Evolutionary conservation across 768 basidiomycete genomes (phyloP).

Genomic region (Paxillus involutus): DNA sequence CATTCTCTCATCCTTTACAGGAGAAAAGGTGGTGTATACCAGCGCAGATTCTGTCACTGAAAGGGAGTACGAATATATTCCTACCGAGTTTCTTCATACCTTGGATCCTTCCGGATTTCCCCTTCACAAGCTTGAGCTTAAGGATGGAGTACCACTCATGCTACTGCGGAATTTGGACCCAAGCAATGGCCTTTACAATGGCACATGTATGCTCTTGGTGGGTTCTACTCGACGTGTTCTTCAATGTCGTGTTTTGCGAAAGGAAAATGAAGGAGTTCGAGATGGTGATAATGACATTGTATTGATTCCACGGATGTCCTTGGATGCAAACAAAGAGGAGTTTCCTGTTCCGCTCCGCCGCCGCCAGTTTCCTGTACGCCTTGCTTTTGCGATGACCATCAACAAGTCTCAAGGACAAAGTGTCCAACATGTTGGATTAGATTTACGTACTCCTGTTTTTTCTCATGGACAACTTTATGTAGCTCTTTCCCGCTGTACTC

Average conservation of each 20-base stretch:
- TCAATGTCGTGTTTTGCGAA: conserved; percentile 23
- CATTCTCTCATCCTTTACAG: conserved; percentile 23
- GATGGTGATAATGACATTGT: conserved; percentile 13
- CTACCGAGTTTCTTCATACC: conserved; percentile 39
- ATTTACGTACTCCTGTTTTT: conserved; percentile 30
- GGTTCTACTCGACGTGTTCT: conserved; percentile 23
- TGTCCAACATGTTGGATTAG: conserved; percentile 29
- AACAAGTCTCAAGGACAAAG: conserved; percentile 42
- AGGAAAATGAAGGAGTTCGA: conserved; percentile 11
- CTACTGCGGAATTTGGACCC: conserved; percentile 44
- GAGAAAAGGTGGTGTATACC: conserved; percentile 17
- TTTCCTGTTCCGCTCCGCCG: conserved; percentile 22
- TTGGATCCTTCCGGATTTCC: conserved; percentile 42
- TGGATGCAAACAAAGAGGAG: conserved; percentile 17
- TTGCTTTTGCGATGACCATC: conserved; percentile 40
- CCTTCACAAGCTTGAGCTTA: conserved; percentile 32
- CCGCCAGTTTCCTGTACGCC: conserved; percentile 31
- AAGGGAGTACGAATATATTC: conserved; percentile 23
- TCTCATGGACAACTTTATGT: conserved; percentile 40
- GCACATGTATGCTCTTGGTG: conserved; percentile 24
- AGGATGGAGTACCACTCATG: conserved; percentile 39
- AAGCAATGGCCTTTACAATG: conserved; percentile 38
- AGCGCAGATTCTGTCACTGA: conserved; percentile 32
- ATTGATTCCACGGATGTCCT: conserved; percentile 29
- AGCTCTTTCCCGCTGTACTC: conserved; percentile 23